Evolutionary conservation across 2,329 filamentous ascomycete species (phyloP).

Genomic region (Calonectria hawksworthii): DNA sequence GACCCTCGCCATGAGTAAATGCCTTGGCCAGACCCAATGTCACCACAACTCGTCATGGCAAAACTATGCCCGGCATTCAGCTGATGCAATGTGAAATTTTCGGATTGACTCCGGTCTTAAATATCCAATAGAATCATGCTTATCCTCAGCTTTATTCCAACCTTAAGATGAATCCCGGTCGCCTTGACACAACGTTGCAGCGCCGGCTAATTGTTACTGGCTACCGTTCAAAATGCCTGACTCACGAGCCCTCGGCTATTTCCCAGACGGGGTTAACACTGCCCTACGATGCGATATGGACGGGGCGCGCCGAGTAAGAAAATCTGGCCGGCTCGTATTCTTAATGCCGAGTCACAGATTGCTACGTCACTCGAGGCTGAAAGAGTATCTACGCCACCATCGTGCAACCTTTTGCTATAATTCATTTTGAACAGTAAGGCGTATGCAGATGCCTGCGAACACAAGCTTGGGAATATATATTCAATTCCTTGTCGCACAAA

Average conservation of each 20-base stretch:
- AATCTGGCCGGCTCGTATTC: neutral
- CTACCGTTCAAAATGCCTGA: neutral
- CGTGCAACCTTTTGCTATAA: neutral
- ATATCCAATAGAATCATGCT: neutral
- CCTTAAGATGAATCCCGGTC: neutral
- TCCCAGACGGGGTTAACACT: neutral
- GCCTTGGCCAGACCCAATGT: neutral
- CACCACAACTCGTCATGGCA: neutral
- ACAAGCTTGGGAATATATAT: neutral
- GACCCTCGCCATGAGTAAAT: neutral
- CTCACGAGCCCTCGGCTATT: neutral
- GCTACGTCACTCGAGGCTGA: neutral
- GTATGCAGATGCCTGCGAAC: neutral
- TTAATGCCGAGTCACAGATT: neutral
- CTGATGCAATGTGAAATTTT: neutral
- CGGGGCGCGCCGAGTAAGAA: neutral
- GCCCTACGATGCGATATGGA: neutral
- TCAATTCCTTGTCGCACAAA: neutral
- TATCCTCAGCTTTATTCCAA: neutral
- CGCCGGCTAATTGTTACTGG: neutral
- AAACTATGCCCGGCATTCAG: neutral
- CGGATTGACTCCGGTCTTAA: neutral
- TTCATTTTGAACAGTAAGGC: neutral
- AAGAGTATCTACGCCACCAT: neutral
- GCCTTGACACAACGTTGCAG: neutral